A percentile compares a stretch with the other conserved stretches of the same genome.
These are phyloP conservation scores for Lactarius sanguifluus DNA, from an alignment of 768 basidiomycete species.

Conservation along the genomic window DNA sequence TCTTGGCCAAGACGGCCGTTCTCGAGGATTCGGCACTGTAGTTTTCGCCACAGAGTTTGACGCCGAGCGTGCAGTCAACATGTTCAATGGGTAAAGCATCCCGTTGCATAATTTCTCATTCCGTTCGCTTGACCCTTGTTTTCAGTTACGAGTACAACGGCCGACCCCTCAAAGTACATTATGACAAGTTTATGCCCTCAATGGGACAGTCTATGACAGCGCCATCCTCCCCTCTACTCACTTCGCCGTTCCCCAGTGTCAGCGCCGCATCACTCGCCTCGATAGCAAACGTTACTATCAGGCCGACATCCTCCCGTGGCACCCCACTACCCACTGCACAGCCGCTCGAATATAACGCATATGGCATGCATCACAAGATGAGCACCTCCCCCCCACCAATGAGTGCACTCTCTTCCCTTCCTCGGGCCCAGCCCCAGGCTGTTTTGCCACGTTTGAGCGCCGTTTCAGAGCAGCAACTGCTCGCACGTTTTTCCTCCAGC, in stretches of 20 bases:
- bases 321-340: conserved; percentile 8
- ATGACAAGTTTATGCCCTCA: conserved; percentile 72
- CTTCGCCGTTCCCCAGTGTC: conserved; percentile 14
- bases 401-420: conserved; percentile 9
- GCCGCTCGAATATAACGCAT: conserved; percentile 14
- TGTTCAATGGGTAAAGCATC: conserved; percentile 82
- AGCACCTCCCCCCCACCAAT: conserved; percentile 15
- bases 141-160: conserved; percentile 86
- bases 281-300: conserved; percentile 12
- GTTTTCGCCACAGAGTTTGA: conserved; percentile 81
- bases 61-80: conserved; percentile 76
- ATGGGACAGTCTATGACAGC: conserved; percentile 24
- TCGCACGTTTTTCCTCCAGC: conserved; percentile 9
- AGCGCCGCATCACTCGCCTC: conserved; percentile 8
- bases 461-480: conserved; percentile 14
- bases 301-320: conserved; percentile 16
- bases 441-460: conserved; percentile 5
- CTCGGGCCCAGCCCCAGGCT: conserved; percentile 19
- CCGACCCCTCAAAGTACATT: conserved; percentile 83
- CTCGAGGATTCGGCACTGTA: conserved; percentile 91
- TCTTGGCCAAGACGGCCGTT: conserved; percentile 83
- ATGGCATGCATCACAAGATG: conserved; percentile 5
- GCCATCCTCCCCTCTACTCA: conserved; percentile 25
- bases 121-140: conserved; percentile 1
- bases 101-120: neutral